These are phyloP conservation scores for Naganishia randhawae DNA, from an alignment of 768 basidiomycete species.

Conservation along the genomic window DNA sequence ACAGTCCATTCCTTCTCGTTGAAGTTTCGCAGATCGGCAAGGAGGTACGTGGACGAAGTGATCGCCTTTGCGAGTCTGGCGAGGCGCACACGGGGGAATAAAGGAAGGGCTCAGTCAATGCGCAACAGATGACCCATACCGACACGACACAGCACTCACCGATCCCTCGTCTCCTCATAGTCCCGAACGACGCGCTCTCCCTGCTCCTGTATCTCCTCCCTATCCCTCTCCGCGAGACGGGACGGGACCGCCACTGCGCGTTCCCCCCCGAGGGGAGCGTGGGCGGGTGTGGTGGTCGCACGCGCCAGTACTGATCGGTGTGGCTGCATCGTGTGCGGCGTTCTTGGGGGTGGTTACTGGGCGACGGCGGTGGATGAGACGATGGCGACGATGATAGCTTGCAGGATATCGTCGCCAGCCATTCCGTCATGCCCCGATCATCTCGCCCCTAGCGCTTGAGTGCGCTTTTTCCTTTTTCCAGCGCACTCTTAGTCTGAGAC, in stretches of 20 bases:
- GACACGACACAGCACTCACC: constrained; percentile 54
- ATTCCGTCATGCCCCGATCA: background rate
- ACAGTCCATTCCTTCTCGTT: constrained; percentile 84
- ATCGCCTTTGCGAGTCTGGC: constrained; percentile 72
- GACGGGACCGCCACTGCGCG: background rate
- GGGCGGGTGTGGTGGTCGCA: constrained; percentile 14
- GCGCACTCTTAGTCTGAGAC: no score
- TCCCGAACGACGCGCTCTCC: constrained; percentile 44
- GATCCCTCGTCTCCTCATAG: constrained; percentile 59
- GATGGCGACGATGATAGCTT: background rate
- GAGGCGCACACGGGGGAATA: background rate
- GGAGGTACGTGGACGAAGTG: constrained; percentile 64
- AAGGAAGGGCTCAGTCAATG: constrained; percentile 4
- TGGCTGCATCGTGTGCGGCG: constrained; percentile 16
- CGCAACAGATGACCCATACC: background rate
- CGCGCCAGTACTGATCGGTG: constrained; percentile 7
- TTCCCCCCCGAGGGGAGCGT: background rate
- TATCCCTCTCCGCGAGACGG: background rate
- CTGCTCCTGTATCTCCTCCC: constrained; percentile 12
- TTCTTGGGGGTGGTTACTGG: background rate
- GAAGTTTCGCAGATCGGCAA: constrained; percentile 69
- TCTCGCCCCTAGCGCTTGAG: constrained; percentile 40
- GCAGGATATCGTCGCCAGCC: background rate
- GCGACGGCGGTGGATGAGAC: background rate
- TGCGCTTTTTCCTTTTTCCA: constrained; percentile 31